phyloP scores from a whole-genome alignment of 176 grass and related monocot genomes.

The Ananas comosus region DNA sequence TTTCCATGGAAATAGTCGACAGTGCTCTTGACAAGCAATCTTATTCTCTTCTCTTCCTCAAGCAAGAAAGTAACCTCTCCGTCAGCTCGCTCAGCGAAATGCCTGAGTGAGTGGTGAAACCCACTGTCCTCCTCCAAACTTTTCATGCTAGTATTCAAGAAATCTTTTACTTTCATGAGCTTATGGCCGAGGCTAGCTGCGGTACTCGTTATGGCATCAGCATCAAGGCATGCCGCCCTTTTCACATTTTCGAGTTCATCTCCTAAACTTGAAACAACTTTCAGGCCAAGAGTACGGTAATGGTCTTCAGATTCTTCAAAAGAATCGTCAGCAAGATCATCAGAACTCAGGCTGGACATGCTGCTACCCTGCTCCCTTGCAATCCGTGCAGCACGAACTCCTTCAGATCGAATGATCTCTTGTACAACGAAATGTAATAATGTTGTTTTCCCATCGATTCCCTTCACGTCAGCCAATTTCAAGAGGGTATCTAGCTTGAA shows the following conservation, averaged over 20 bases:
- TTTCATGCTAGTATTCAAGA: constrained; percentile 61
- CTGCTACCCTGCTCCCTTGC: constrained; percentile 32
- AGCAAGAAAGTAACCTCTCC: constrained; percentile 36
- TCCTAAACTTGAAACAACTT: constrained; percentile 57
- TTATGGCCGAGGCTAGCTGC: constrained; percentile 50
- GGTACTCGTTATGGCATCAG: constrained; percentile 50
- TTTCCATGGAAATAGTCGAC: constrained; percentile 70
- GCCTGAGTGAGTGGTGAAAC: constrained; percentile 49
- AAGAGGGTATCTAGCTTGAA: constrained; percentile 85
- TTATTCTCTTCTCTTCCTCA: constrained; percentile 75
- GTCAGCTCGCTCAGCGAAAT: constrained; percentile 48
- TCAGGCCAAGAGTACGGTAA: constrained; percentile 52
- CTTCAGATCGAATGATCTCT: constrained; percentile 80
- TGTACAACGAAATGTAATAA: constrained; percentile 80
- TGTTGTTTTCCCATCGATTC: constrained; percentile 79
- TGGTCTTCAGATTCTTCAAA: constrained; percentile 42
- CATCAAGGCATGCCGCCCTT: constrained; percentile 62
- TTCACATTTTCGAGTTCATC: constrained; percentile 62
- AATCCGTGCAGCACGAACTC: constrained; percentile 39
- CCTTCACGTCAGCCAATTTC: constrained; percentile 80
- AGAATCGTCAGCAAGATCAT: constrained; percentile 23
- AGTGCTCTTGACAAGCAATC: constrained; percentile 42
- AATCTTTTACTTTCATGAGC: constrained; percentile 61
- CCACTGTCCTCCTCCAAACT: constrained; percentile 58
- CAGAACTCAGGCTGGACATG: constrained; percentile 11